A percentile compares a stretch with the other conserved stretches of the same genome.
phyloP scores from a whole-genome alignment of 2,329 filamentous ascomycete genomes.

The Neoscytalidium dimidiatum region DNA sequence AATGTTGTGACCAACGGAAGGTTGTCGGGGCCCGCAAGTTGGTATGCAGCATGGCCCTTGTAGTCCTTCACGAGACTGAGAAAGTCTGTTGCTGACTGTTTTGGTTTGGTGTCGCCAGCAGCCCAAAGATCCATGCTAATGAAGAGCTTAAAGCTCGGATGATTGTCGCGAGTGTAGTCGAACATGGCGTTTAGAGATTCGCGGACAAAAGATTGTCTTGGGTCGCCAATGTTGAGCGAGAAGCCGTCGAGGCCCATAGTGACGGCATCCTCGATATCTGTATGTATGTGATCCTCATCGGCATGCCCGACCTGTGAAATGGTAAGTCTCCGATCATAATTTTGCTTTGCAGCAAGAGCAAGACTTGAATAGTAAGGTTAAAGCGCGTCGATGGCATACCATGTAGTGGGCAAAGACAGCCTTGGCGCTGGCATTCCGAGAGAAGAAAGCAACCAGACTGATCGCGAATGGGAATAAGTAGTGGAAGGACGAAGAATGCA shows the following conservation, averaged over 20 bases:
- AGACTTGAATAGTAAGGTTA: not conserved
- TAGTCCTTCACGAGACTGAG: not conserved
- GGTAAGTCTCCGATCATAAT: not conserved
- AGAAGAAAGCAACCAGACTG: not conserved
- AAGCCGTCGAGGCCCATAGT: not conserved
- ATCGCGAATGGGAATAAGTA: not conserved
- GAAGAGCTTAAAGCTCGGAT: not conserved
- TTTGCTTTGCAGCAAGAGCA: not conserved
- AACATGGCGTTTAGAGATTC: not conserved
- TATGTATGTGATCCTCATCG: not conserved
- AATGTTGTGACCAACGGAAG: not conserved
- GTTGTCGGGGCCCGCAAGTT: not conserved
- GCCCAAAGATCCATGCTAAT: not conserved
- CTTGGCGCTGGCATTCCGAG: not conserved
- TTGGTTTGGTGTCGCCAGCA: not conserved
- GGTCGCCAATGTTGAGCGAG: not conserved
- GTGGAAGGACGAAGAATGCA: not conserved
- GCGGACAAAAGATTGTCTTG: not conserved
- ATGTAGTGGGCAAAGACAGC: not conserved
- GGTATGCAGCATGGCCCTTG: not conserved
- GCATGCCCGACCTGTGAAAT: not conserved
- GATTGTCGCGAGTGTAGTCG: not conserved
- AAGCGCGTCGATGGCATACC: not conserved
- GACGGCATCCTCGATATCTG: not conserved
- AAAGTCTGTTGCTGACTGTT: not conserved